Evolutionary conservation across 345 rosid genomes (phyloP), one percentile per base, ranked within the genome.

Genomic region (rapeseed (Brassica napus)): DNA sequence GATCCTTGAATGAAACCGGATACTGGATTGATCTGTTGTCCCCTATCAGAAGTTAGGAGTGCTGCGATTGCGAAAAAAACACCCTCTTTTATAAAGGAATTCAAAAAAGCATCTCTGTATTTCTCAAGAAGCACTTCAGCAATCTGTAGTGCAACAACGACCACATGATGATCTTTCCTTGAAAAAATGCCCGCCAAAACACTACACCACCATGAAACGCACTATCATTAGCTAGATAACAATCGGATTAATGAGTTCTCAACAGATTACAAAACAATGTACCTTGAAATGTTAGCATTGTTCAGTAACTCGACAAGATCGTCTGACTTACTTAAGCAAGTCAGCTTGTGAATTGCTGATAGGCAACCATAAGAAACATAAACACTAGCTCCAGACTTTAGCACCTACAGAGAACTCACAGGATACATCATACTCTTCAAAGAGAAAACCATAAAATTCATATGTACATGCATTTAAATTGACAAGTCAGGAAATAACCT

Each of bases 151-250:
- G 94, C 93, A 73, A 89, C 86, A 70, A 90, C 80, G 70, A 92
- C 77, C 55, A 94, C 85, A 78, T 94, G 99, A 68, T 82, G 84
- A 85, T 94, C 97, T 85, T 91, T 91, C 81, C 94, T 87, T 59
- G 93, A 86, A 74, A 91, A 82, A 61, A 92, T 90, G 3, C 97
- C 99, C 72, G 96, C 97, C 86, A 94, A 80, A 75, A 94, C 94
- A 78, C 99, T 94, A 88, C 77, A 83, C 73, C 71, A 81, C 73
- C n/a, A 75, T 49, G 65, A 57, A 26, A 26, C 61, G 58, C 57
- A 75, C 28, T 69, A 82, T 71, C 77, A 79, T 52, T 60, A 72
- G 68, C 64, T 71, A 71, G 23, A 71, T 30, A 69, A 55, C 34
- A 84, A 67, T 68, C 58, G 15, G 62, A 21, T 42, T 24, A 34